Conservation (phyloP, 495 filamentous ascomycete species). For the Trichoderma gamsii region DNA sequence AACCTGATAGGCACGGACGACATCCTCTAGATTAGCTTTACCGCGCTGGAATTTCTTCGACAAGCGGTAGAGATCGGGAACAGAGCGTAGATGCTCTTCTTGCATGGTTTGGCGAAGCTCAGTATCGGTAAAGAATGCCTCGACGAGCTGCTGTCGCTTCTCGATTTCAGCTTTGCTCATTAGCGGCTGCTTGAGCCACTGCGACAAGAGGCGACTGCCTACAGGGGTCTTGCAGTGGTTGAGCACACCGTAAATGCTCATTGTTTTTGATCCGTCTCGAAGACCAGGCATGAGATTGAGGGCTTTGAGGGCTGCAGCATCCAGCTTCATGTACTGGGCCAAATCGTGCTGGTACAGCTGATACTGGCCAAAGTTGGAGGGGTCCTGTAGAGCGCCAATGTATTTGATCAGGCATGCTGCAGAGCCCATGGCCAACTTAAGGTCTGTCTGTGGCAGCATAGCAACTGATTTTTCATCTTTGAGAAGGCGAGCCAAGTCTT, state of each 20-base stretch:
- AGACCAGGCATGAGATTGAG: constrained; percentile 96
- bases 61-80: constrained; percentile 90
- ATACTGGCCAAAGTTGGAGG: constrained; percentile 93
- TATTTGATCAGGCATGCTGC: constrained; percentile 94
- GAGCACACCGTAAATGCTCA: constrained; percentile 89
- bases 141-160: constrained; percentile 86
- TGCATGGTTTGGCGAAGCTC: constrained; percentile 96
- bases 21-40: constrained; percentile 87
- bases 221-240: constrained; percentile 98
- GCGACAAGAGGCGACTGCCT: constrained; percentile 80
- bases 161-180: constrained; percentile 91
- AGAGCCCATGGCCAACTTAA: constrained; percentile 95
- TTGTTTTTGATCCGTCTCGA: constrained; percentile 90
- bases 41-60: constrained; percentile 91
- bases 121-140: constrained; percentile 89
- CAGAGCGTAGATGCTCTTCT: constrained; percentile 88
- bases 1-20: constrained; percentile 91
- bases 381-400: constrained; percentile 80
- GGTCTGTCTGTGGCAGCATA: constrained; percentile 80
- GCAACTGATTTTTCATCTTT: constrained; percentile 75
- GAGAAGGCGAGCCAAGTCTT: constrained; percentile 80
- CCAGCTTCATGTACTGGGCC: constrained; percentile 97
- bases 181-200: constrained; percentile 97
- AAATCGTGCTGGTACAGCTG: constrained; percentile 96
- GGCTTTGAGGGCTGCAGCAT: constrained; percentile 87